Evolutionary conservation across 177 flowering plant species (phyloP).

Genomic region (Tripterygium wilfordii): DNA sequence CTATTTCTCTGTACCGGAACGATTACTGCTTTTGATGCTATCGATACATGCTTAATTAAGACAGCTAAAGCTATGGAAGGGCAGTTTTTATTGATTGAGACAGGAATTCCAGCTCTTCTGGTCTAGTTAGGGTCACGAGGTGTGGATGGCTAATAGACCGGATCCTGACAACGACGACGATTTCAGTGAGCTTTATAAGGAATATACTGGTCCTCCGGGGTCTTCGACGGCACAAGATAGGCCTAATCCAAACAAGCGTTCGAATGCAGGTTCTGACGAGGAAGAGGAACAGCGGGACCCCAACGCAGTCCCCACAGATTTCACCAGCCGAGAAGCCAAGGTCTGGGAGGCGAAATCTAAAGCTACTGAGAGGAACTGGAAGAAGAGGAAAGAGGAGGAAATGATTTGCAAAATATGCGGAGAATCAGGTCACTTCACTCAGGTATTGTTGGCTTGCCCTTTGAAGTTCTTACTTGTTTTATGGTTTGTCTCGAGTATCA

Average conservation of each 20-base stretch:
- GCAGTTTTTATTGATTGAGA: no score
- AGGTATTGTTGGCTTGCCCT: slow-evolving; percentile 30
- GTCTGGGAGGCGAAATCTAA: slow-evolving; percentile 87
- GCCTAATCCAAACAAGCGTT: slow-evolving; percentile 30
- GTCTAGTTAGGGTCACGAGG: not conserved
- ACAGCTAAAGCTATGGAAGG: no score
- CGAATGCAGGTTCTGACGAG: slow-evolving; percentile 51
- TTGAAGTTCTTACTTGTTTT: not conserved
- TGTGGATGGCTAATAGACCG: slow-evolving; percentile 39
- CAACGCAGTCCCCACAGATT: slow-evolving; percentile 85
- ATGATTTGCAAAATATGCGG: slow-evolving; percentile 84
- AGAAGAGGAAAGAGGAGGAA: slow-evolving; percentile 80
- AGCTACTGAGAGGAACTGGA: slow-evolving; percentile 85
- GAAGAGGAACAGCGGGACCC: slow-evolving; percentile 66
- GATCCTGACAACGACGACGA: slow-evolving; percentile 65
- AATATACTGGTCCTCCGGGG: slow-evolving; percentile 64
- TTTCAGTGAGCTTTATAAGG: slow-evolving; percentile 70
- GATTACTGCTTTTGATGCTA: no score
- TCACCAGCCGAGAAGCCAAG: slow-evolving; percentile 80
- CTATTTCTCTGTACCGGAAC: no score
- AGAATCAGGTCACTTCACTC: slow-evolving; percentile 76
- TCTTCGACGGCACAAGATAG: slow-evolving; percentile 28
- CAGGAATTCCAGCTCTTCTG: no score
- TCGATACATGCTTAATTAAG: no score
- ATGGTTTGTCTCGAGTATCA: no score